phyloP scores from a whole-genome alignment of 2,329 filamentous ascomycete genomes.

The Aureobasidium sp. region DNA sequence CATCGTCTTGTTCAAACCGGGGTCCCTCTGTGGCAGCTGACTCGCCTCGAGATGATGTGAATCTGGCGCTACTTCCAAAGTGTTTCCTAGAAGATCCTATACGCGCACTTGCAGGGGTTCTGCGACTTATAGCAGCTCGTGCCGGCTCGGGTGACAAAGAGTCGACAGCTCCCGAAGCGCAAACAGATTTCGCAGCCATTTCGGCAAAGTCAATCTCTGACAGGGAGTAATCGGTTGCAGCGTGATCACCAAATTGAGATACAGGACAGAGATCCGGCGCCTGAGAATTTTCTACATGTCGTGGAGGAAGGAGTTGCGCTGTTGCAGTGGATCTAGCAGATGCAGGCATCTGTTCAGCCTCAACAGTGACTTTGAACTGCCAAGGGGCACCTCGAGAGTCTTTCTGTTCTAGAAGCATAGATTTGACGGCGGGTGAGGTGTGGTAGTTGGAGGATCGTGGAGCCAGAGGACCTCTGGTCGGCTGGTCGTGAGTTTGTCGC shows the following conservation, averaged over 20 bases:
- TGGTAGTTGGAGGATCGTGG: conserved; percentile 33
- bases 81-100: background rate
- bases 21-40: background rate
- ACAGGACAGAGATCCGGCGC: conserved; percentile 9
- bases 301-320: background rate
- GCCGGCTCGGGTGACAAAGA: background rate
- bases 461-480: conserved; percentile 24
- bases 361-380: conserved; percentile 56
- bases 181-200: background rate
- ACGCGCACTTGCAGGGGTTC: background rate
- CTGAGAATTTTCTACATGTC: background rate
- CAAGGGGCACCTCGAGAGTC: conserved; percentile 47
- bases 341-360: conserved; percentile 45
- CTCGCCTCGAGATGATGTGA: background rate
- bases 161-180: background rate
- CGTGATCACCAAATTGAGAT: conserved; percentile 11
- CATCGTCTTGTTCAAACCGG: conserved; percentile 11
- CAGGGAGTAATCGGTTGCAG: conserved; percentile 2
- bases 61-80: background rate
- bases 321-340: background rate
- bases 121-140: background rate
- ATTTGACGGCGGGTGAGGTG: conserved; percentile 45
- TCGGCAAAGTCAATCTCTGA: conserved; percentile 13
- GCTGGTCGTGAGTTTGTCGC: conserved; percentile 11
- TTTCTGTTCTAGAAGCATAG: conserved; percentile 49